phyloP scores from a whole-genome alignment of 257 asterid species.

The Ballota nigra region DNA sequence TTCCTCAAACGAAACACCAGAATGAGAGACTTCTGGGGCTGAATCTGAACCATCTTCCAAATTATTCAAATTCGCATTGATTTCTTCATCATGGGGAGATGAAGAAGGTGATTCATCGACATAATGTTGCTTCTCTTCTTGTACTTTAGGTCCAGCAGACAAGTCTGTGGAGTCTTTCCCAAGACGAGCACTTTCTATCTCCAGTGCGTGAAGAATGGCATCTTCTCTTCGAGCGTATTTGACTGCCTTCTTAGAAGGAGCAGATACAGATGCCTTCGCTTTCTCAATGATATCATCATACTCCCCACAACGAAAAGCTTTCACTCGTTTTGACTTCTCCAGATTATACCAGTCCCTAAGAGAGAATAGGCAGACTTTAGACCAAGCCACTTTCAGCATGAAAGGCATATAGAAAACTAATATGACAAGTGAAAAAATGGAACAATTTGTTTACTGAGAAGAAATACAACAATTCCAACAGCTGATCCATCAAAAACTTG shows the following conservation, averaged over 20 bases:
- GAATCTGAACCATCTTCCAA: constrained; percentile 47
- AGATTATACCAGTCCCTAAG: constrained; percentile 94
- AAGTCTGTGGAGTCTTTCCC: constrained; percentile 41
- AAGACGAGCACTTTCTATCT: constrained; percentile 63
- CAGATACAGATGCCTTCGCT: constrained; percentile 61
- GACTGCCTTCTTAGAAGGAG: constrained; percentile 56
- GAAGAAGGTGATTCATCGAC: constrained; percentile 40
- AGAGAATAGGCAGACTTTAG: constrained; percentile 14
- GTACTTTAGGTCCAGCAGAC: constrained; percentile 28
- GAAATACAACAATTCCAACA: background rate
- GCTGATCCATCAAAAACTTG: background rate
- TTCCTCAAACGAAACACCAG: constrained; percentile 76
- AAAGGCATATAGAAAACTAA: background rate
- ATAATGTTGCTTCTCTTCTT: constrained; percentile 27
- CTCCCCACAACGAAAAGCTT: constrained; percentile 88
- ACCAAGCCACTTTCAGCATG: background rate
- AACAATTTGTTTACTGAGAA: background rate
- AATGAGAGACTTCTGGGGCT: constrained; percentile 51
- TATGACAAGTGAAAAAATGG: background rate
- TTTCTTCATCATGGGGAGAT: constrained; percentile 34
- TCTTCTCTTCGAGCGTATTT: constrained; percentile 84
- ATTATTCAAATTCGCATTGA: constrained; percentile 32
- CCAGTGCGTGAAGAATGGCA: constrained; percentile 86
- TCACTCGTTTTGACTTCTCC: constrained; percentile 83
- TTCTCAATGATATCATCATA: constrained; percentile 76